Evolutionary conservation across 306 rosid genomes (phyloP), one percentile per base, ranked within the genome.

Genomic region (Lotus japonicus): DNA sequence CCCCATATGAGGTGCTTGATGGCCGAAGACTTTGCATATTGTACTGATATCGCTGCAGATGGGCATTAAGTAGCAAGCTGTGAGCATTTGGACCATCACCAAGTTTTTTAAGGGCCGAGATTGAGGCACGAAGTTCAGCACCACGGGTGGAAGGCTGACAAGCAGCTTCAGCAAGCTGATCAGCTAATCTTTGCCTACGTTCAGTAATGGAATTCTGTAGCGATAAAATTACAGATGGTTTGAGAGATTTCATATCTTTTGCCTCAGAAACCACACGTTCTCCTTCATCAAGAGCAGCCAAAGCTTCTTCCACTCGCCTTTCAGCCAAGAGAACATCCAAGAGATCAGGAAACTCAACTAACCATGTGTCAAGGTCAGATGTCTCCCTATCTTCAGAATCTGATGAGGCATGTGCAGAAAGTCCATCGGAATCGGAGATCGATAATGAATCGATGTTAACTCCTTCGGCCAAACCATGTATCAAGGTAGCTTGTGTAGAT

Each of bases 111-210:
- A 95, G 97, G 68, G 99, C 95, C 17, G 89, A 90, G 76, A 95
- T 79, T 67, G 96, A 84, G 19, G 91, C 81, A 66, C 99, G 92
- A 65, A 95, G 97, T 83, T 95, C 99, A 44, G 72, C 83, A 73
- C 99, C 97, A 5, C 87, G 92, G 2, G 97, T 95, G 36, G 99
- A 91, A 72, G 99, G 97, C 84, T 95, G 99, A 77, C 97, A 91
- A 74, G 99, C 97, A 79, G 97, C 97, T 82, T 95, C 99, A 46
- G 97, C 87, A 66, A 95, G 96, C 89, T 91, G 99, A 80, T 95
- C 99, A 46, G 99, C 96, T 79, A 95, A 73, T 45, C 71, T 88
- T 73, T 85, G 91, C 82, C 95, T 85, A 33, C 82, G 88, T 61
- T 88, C 96, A 13, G 64, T 71, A 58, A 89, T 88, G 28, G 99